A percentile compares a stretch with the other conserved stretches of the same genome.
phyloP scores from a whole-genome alignment of 1,284 basidiomycete species.

The Naganishia sp. region DNA sequence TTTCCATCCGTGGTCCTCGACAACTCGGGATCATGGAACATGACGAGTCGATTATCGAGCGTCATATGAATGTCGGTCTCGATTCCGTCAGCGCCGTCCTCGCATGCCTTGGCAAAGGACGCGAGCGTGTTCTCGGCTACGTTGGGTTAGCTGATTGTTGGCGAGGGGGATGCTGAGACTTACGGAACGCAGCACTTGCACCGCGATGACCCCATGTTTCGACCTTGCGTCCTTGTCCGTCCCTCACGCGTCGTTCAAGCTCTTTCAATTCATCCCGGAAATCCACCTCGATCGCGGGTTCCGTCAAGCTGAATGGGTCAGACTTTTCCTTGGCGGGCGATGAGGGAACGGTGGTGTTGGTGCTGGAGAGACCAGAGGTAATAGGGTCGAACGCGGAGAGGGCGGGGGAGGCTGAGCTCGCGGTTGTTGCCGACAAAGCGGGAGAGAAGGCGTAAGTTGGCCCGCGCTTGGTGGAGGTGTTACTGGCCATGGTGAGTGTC shows the following conservation, averaged over 20 bases:
- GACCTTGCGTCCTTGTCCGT: slow-evolving; percentile 43
- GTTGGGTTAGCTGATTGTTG: neutral
- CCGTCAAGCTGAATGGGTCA: slow-evolving; percentile 16
- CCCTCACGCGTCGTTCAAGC: slow-evolving; percentile 17
- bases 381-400: slow-evolving; percentile 24
- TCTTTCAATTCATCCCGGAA: neutral
- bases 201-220: slow-evolving; percentile 96
- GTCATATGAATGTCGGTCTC: slow-evolving; percentile 98
- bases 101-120: slow-evolving; percentile 88
- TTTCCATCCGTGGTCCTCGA: slow-evolving; percentile 61
- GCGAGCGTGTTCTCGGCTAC: slow-evolving; percentile 82
- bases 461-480: neutral
- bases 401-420: slow-evolving; percentile 13
- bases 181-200: slow-evolving; percentile 74
- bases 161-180: slow-evolving; percentile 34
- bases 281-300: neutral
- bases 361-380: slow-evolving; percentile 7
- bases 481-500: neutral
- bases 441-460: neutral
- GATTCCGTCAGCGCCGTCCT: slow-evolving; percentile 90
- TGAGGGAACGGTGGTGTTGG: slow-evolving; percentile 16
- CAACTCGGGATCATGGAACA: slow-evolving; percentile 87
- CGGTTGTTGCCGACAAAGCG: slow-evolving; percentile 6
- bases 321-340: slow-evolving; percentile 23
- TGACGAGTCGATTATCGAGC: slow-evolving; percentile 80